Evolutionary conservation across 176 grass and related monocot genomes (phyloP).

Genomic region (Zizania latifolia): DNA sequence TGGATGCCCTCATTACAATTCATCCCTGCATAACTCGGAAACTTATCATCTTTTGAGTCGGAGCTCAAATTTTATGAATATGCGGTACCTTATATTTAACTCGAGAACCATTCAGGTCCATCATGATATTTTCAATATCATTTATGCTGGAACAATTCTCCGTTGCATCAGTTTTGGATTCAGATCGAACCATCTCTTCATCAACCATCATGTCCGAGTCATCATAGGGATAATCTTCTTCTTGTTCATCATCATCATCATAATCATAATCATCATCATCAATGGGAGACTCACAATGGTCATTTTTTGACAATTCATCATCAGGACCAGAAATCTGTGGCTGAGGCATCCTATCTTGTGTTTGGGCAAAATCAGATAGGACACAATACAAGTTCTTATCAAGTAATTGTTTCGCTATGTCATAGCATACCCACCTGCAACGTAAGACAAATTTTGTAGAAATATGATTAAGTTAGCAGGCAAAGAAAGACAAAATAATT

Average conservation of each 20-base stretch:
- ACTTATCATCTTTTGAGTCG: not conserved
- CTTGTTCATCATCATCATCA: too few relatives aligned
- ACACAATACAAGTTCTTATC: constrained; percentile 64
- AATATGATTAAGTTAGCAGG: constrained; percentile 3
- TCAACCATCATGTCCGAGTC: constrained; percentile 54
- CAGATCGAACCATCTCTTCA: constrained; percentile 32
- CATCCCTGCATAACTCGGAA: too few relatives aligned
- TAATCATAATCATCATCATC: constrained; percentile 52
- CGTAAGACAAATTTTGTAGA: constrained; percentile 14
- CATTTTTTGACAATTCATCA: constrained; percentile 11
- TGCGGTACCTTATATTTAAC: constrained; percentile 70
- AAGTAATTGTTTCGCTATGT: constrained; percentile 62
- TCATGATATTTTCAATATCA: constrained; percentile 58
- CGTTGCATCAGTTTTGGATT: constrained; percentile 23
- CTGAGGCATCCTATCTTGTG: constrained; percentile 41
- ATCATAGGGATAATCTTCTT: constrained; percentile 42
- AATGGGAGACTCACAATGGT: constrained; percentile 10
- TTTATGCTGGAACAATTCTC: constrained; percentile 21
- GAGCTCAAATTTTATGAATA: constrained; percentile 18
- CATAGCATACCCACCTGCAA: constrained; percentile 94
- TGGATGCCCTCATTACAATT: not conserved
- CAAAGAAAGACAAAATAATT: not conserved
- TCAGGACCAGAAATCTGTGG: constrained; percentile 11
- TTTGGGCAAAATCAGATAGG: constrained; percentile 58
- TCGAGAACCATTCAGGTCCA: constrained; percentile 47